Conservation (phyloP, 345 rosid species). For the Psidium friedrichsthalianum region DNA sequence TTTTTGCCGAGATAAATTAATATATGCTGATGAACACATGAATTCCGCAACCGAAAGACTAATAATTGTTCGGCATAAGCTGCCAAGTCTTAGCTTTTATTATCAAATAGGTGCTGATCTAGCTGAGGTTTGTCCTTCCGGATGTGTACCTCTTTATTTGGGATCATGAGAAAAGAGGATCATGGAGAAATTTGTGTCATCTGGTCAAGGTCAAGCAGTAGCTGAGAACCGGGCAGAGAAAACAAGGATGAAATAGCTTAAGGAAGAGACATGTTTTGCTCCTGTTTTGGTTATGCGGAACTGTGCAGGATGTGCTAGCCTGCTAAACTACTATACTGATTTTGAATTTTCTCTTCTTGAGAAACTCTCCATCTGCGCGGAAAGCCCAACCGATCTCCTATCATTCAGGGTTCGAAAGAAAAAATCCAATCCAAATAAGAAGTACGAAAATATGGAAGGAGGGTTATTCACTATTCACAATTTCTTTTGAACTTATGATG, state of each 20-base stretch:
- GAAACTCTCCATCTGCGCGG: neutral
- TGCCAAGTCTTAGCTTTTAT: too few relatives aligned
- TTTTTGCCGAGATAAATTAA: too few relatives aligned
- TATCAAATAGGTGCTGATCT: too few relatives aligned
- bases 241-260: neutral
- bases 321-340: neutral
- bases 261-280: neutral
- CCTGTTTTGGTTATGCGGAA: neutral
- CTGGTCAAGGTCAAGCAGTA: neutral
- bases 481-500: neutral
- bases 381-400: neutral
- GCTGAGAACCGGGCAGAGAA: conserved; percentile 21
- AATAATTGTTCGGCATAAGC: too few relatives aligned
- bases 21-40: too few relatives aligned
- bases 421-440: too few relatives aligned
- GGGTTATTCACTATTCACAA: neutral
- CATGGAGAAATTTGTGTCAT: neutral
- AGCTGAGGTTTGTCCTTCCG: neutral
- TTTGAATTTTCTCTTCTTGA: neutral
- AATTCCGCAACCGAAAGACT: too few relatives aligned
- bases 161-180: neutral
- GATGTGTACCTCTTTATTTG: neutral
- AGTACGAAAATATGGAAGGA: too few relatives aligned
- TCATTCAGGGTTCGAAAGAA: too few relatives aligned
- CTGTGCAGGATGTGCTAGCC: neutral